phyloP scores from a whole-genome alignment of 352 stramenopile genomes.

The Salisapilia sapeloensis region DNA sequence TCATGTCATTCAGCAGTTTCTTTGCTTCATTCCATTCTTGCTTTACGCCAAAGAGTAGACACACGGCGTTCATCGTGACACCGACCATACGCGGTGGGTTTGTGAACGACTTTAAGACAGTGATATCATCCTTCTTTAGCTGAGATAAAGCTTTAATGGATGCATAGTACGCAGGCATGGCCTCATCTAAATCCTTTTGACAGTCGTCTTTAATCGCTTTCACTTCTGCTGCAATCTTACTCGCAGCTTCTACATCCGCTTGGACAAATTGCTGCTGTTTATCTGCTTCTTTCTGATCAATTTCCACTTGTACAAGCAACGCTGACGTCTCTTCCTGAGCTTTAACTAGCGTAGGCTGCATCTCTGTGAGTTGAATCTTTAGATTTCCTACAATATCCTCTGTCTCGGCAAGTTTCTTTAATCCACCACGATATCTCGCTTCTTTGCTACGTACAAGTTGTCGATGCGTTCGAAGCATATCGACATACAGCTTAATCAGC shows the following conservation, averaged over 20 bases:
- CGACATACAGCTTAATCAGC: constrained; percentile 88
- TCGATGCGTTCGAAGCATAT: constrained; percentile 80
- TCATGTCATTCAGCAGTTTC: constrained; percentile 84
- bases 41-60: constrained; percentile 75
- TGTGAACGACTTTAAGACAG: constrained; percentile 85
- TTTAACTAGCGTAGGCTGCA: constrained; percentile 83
- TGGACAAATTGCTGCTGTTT: constrained; percentile 85
- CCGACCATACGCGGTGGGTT: constrained; percentile 80
- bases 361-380: constrained; percentile 80
- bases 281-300: constrained; percentile 84
- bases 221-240: constrained; percentile 83
- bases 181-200: constrained; percentile 85
- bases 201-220: constrained; percentile 90
- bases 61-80: constrained; percentile 87
- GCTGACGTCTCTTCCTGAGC: constrained; percentile 77
- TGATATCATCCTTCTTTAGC: constrained; percentile 87
- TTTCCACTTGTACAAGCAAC: constrained; percentile 77
- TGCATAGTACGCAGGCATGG: constrained; percentile 85
- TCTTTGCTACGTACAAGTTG: constrained; percentile 74
- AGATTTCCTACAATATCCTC: constrained; percentile 87
- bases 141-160: constrained; percentile 83
- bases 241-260: constrained; percentile 80
- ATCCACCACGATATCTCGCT: constrained; percentile 55
- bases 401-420: constrained; percentile 88
- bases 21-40: constrained; percentile 87